phyloP scores from a whole-genome alignment of 2,329 filamentous ascomycete genomes.

The Pestalotiopsis sp. region DNA sequence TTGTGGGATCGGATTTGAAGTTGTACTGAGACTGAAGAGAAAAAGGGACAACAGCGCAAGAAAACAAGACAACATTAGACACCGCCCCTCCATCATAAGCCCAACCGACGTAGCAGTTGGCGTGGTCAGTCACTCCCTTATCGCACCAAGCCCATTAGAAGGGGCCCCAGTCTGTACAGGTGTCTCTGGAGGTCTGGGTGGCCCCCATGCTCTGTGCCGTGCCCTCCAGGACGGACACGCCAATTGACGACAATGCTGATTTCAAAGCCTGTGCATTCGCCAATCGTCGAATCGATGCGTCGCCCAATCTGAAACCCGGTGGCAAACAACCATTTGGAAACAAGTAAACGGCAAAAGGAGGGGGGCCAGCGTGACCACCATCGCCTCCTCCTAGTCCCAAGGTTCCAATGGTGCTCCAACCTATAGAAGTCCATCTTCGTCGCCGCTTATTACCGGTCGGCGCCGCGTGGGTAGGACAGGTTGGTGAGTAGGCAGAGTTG shows the following conservation, averaged over 20 bases:
- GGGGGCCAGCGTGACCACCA: background rate
- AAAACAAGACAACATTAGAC: background rate
- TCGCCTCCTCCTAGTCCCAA: background rate
- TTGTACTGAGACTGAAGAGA: background rate
- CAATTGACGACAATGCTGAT: background rate
- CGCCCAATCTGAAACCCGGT: slow-evolving; percentile 10
- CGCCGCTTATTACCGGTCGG: background rate
- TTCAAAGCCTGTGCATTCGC: background rate
- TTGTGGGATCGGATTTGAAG: background rate
- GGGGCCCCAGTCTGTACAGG: slow-evolving; percentile 1
- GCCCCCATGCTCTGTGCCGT: background rate
- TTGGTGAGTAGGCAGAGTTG: background rate
- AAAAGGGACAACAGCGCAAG: background rate
- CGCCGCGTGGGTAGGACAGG: background rate
- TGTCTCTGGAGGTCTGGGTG: background rate
- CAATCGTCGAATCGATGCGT: slow-evolving; percentile 4
- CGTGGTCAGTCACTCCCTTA: slow-evolving; percentile 2
- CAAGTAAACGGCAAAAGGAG: background rate
- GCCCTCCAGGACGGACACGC: background rate
- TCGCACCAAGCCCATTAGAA: background rate
- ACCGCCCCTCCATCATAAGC: background rate
- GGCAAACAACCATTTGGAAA: slow-evolving; percentile 7
- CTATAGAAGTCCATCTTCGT: background rate
- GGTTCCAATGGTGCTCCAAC: background rate
- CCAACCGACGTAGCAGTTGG: background rate